phyloP scores from a whole-genome alignment of 2,329 filamentous ascomycete genomes.

The Orbilia brochopaga region DNA sequence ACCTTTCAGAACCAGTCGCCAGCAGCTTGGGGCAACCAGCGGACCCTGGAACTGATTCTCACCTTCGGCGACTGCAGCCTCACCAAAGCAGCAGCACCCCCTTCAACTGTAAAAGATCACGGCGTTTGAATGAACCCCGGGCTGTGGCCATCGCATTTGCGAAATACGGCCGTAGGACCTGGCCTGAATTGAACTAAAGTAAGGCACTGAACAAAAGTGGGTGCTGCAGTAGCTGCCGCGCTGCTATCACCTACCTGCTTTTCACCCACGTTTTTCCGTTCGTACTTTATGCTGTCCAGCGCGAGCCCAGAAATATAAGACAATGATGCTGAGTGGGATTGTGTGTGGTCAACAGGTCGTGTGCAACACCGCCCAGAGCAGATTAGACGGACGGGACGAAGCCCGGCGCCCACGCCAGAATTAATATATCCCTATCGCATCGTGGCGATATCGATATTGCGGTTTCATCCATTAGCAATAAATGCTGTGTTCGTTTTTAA shows the following conservation, averaged over 20 bases:
- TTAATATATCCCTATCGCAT: conserved; percentile 25
- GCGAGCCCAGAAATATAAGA: conserved; percentile 9
- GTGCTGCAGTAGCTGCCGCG: conserved; percentile 11
- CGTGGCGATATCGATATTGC: conserved; percentile 4
- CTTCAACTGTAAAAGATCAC: conserved; percentile 30
- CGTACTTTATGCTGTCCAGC: too few relatives aligned
- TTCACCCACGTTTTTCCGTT: conserved; percentile 9
- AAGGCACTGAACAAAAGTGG: conserved; percentile 14
- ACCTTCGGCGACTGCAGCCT: conserved; percentile 51
- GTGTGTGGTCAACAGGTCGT: conserved; percentile 23
- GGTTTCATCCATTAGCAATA: background rate
- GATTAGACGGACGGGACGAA: conserved; percentile 4
- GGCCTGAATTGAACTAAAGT: conserved; percentile 33
- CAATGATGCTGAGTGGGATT: background rate
- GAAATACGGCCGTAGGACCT: conserved; percentile 34
- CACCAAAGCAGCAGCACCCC: conserved; percentile 42
- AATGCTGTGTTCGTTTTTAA: conserved; percentile 1
- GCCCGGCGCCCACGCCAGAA: background rate
- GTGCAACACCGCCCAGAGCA: conserved; percentile 42
- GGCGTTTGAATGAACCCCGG: conserved; percentile 28
- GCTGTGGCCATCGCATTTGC: conserved; percentile 21
- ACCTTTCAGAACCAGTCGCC: background rate
- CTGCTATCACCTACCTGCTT: conserved; percentile 41
- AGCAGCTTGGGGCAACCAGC: conserved; percentile 33
- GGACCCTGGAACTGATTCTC: conserved; percentile 42